Evolutionary conservation across 768 basidiomycete species (phyloP).

Genomic region (Podaxis sp.): DNA sequence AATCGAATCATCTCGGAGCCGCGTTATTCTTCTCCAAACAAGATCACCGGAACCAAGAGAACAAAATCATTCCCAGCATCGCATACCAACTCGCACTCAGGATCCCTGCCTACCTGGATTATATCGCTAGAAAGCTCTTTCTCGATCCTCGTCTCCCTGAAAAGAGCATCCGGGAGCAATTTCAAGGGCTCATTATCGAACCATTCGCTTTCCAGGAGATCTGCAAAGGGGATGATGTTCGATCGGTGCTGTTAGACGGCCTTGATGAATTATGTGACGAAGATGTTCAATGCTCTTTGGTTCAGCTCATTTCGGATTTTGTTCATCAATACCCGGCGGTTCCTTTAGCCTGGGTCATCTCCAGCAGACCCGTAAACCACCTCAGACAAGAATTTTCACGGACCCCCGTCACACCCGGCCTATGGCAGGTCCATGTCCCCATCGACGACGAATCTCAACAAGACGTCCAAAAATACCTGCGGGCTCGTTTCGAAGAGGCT

Average conservation of each 20-base stretch:
- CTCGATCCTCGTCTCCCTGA: conserved; percentile 7
- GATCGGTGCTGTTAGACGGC: conserved; percentile 25
- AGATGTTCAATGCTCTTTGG: conserved; percentile 16
- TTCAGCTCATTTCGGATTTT: conserved; percentile 8
- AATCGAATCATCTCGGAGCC: conserved; percentile 11
- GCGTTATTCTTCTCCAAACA: conserved; percentile 24
- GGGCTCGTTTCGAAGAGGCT: not conserved
- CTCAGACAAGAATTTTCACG: not conserved
- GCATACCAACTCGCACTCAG: conserved; percentile 21
- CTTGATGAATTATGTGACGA: conserved; percentile 25
- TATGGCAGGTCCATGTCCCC: not conserved
- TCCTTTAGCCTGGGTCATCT: conserved; percentile 24
- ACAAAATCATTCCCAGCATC: conserved; percentile 21
- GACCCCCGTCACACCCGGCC: not conserved
- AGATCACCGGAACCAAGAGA: conserved; percentile 1
- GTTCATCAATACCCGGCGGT: not conserved
- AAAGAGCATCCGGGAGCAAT: conserved; percentile 15
- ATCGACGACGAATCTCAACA: not conserved
- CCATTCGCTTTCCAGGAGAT: conserved; percentile 6
- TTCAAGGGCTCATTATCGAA: conserved; percentile 16
- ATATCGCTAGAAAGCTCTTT: not conserved
- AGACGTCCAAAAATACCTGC: not conserved
- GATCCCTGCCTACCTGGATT: not conserved
- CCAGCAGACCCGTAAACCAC: conserved; percentile 25
- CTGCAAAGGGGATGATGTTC: not conserved